Evolutionary conservation across 345 rosid genomes (phyloP).

Genomic region (Eucalyptus curtisii): DNA sequence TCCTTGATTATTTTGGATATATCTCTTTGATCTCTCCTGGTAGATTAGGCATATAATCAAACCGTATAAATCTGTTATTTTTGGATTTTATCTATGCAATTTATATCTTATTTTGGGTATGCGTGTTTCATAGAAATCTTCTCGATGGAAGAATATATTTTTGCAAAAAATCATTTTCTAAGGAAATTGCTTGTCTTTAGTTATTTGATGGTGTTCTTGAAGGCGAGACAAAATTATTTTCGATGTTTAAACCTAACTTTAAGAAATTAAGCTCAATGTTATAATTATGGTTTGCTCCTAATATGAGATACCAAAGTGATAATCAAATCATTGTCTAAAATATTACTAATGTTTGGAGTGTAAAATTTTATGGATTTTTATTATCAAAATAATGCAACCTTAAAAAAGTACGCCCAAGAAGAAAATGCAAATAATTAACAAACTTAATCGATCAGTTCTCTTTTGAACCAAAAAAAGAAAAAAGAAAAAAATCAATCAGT

Average conservation of each 20-base stretch:
- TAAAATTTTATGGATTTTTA: not conserved
- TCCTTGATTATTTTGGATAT: too few species aligned
- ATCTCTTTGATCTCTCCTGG: too few species aligned
- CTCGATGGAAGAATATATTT: not conserved
- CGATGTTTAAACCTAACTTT: not conserved
- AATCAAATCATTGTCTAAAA: not conserved
- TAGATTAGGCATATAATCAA: too few species aligned
- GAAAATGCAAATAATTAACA: not conserved
- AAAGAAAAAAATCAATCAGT: too few species aligned
- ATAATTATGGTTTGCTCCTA: not conserved
- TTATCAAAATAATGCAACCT: not conserved
- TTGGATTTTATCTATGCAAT: too few species aligned
- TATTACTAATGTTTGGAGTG: not conserved
- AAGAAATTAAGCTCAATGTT: not conserved
- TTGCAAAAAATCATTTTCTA: not conserved
- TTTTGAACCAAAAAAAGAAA: not conserved
- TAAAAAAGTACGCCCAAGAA: not conserved
- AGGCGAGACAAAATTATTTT: not conserved
- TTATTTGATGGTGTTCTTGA: not conserved
- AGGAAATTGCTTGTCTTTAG: not conserved
- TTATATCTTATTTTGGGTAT: not conserved
- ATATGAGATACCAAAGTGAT: not conserved
- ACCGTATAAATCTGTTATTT: too few species aligned
- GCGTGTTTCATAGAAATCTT: not conserved
- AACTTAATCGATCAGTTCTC: not conserved